Evolutionary conservation across 1,139 yeast genomes (phyloP), one percentile per base, ranked within the genome.

Genomic region (Hyphopichia wangnamkhiaoensis): DNA sequence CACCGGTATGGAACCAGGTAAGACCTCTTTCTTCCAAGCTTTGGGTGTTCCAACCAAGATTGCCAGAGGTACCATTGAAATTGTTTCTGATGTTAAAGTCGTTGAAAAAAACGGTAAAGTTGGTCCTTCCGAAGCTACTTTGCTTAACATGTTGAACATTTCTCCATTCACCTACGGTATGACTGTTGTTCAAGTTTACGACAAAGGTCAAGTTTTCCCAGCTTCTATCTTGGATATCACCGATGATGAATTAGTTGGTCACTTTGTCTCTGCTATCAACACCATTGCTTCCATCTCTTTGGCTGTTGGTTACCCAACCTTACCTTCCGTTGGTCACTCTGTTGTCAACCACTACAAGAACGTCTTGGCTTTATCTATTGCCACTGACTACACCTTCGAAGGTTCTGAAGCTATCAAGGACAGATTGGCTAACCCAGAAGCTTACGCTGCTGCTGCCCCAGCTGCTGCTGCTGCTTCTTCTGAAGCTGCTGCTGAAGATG

Each of bases 1-100:
- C 96, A 93, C 99, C 62, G 98, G 98, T 86, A 91, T 94, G 96
- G 98, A 93, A 80, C 99, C 99, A 75, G 98, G 98, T 84, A 93
- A 93, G 90, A 93, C 99, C 68, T 93, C 98, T 71, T 93, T 93
- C 95, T 93, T 93, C 98, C 99, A 93, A 84, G 98, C 99, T 71
- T 85, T 93, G 67, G 98, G 98, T 88, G 97, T 93, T 68, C 98
- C 98, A 83, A 93, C 99, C 88, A 93, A 93, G 94, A 93, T 93
- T 90, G 94, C 96, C 77, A 91, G 99, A 87, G 99, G 99, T 93
- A 89, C 96, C 77, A 93, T 93, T 85, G 99, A 93, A 80, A 93
- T 93, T 77, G 91, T 89, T 74, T 77, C 87, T 61, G 98, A 94
- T 70, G 96, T 93, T 67, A 88, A 88, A 82, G 96, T 93, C 70